These are phyloP conservation scores for Lactifluus piperatus DNA, from an alignment of 768 basidiomycete genomes.

Conservation along the genomic window DNA sequence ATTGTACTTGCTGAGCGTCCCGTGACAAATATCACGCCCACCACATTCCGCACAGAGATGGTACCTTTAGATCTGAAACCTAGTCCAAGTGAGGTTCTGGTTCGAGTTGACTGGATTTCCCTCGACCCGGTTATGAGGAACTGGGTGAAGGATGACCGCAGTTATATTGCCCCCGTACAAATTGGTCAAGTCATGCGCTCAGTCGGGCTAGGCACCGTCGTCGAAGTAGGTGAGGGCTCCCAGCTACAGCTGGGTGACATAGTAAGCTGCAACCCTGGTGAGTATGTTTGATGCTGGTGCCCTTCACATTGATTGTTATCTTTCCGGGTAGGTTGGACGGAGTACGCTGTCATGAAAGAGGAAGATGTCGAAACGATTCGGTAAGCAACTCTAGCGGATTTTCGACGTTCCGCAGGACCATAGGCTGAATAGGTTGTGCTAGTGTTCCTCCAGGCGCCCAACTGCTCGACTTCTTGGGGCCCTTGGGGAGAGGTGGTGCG, in stretches of 20 bases:
- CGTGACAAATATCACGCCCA: constrained; percentile 52
- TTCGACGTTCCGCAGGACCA: too few relatives aligned
- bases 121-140: constrained; percentile 87
- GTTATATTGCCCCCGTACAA: constrained; percentile 44
- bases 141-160: constrained; percentile 68
- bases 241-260: constrained; percentile 13
- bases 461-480: constrained; percentile 69
- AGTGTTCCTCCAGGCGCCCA: constrained; percentile 54
- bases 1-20: constrained; percentile 77
- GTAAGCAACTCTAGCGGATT: constrained; percentile 33
- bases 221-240: constrained; percentile 64
- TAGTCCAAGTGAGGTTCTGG: constrained; percentile 48
- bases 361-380: constrained; percentile 40
- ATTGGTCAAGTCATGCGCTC: constrained; percentile 63
- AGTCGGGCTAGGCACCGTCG: constrained; percentile 57
- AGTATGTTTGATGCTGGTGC: constrained; percentile 20
- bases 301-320: not conserved
- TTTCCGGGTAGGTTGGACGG: constrained; percentile 56
- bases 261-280: constrained; percentile 33
- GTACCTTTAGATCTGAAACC: constrained; percentile 47
- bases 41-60: constrained; percentile 62
- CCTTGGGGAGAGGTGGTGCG: constrained; percentile 68
- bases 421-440: not conserved
- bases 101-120: constrained; percentile 72
- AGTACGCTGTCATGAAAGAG: constrained; percentile 57